A percentile compares a stretch with the other conserved stretches of the same genome.
Conservation (phyloP, 352 stramenopile genomes). For the Poterioochromonas sp. region DNA sequence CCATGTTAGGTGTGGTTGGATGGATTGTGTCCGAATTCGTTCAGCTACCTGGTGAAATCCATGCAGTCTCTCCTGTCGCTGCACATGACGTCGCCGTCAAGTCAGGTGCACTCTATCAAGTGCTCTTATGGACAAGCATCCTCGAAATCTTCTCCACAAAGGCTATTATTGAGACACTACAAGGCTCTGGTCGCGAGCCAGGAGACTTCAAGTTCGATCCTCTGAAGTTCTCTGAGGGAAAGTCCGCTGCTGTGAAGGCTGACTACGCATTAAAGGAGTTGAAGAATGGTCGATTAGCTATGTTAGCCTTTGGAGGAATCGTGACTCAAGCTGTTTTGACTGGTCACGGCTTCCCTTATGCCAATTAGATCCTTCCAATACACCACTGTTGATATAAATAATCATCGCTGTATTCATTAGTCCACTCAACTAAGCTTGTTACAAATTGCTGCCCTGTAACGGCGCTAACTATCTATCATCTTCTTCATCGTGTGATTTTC, state of each 20-base stretch:
- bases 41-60: conserved; percentile 42
- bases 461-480: too few species aligned
- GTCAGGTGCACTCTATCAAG: conserved; percentile 36
- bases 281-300: conserved; percentile 49
- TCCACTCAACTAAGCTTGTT: too few species aligned
- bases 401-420: too few species aligned
- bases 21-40: conserved; percentile 37
- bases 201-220: conserved; percentile 40
- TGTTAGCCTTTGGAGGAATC: conserved; percentile 44
- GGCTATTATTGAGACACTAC: conserved; percentile 34
- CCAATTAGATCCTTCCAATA: too few species aligned
- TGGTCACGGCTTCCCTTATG: not conserved
- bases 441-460: too few species aligned
- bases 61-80: conserved; percentile 35
- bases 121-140: conserved; percentile 38
- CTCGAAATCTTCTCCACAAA: conserved; percentile 34
- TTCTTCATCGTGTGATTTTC: too few species aligned
- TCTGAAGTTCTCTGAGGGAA: conserved; percentile 14
- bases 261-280: conserved; percentile 48
- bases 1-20: conserved; percentile 46
- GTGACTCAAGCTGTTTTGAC: not conserved
- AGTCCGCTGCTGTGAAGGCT: conserved; percentile 40
- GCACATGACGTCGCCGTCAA: conserved; percentile 37
- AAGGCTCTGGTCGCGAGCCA: conserved; percentile 36
- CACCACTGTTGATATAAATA: too few species aligned